Evolutionary conservation across 129 eudicot genomes (phyloP).

Genomic region (Heracleum sosnowskyi): DNA sequence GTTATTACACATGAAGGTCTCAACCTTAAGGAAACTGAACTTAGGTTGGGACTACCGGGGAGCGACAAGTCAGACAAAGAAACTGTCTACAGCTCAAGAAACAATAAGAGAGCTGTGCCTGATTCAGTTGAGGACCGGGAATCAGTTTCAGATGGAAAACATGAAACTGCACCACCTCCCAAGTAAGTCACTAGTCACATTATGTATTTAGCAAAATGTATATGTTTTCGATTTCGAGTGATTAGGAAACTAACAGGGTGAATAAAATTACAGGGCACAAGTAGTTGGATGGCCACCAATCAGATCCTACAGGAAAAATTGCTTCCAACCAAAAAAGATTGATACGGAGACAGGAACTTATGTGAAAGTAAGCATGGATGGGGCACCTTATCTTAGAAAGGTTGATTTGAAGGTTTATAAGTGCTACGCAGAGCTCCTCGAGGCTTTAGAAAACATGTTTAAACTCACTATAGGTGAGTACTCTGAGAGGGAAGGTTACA

Average conservation of each 20-base stretch:
- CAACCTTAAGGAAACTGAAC: constrained; percentile 55
- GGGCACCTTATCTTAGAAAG: constrained; percentile 86
- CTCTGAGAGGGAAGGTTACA: constrained; percentile 79
- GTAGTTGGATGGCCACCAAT: constrained; percentile 99
- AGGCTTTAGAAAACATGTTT: constrained; percentile 61
- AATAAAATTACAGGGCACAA: constrained; percentile 46
- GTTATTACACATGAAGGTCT: constrained; percentile 39
- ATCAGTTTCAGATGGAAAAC: constrained; percentile 31
- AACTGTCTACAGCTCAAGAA: constrained; percentile 19
- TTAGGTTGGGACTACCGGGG: constrained; percentile 74
- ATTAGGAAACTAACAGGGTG: constrained; percentile 5
- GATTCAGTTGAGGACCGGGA: constrained; percentile 26
- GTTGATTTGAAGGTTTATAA: constrained; percentile 66
- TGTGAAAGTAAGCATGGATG: constrained; percentile 90
- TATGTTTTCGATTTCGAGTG: not conserved
- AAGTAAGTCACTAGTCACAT: constrained; percentile 46
- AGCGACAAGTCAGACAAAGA: constrained; percentile 34
- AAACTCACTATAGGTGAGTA: constrained; percentile 64
- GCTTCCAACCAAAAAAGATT: constrained; percentile 31
- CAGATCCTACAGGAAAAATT: constrained; percentile 54
- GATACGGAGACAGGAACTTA: constrained; percentile 49
- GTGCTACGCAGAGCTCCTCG: constrained; percentile 53
- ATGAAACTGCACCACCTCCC: constrained; percentile 44
- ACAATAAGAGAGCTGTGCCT: constrained; percentile 47
- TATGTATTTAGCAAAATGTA: not conserved